phyloP scores from a whole-genome alignment of 2,329 filamentous ascomycete genomes.

The Penicillium sp. region DNA sequence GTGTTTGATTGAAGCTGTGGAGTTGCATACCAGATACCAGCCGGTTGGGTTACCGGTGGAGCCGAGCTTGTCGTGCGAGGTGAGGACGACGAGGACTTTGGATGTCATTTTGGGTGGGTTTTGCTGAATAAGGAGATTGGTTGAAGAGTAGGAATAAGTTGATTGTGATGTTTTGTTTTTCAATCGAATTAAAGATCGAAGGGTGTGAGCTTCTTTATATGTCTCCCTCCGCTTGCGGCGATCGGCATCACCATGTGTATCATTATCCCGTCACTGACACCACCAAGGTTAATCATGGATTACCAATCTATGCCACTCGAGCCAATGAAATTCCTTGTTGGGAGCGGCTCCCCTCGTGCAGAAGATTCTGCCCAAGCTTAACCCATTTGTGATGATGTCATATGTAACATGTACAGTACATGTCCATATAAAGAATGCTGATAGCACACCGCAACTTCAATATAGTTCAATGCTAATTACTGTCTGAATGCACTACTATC shows the following conservation, averaged over 20 bases:
- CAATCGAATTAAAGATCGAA: background rate
- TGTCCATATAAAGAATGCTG: too few species aligned
- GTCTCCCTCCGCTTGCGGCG: background rate
- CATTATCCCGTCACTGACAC: constrained; percentile 13
- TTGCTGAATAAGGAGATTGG: background rate
- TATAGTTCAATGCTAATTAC: too few species aligned
- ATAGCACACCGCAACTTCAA: too few species aligned
- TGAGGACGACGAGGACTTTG: constrained; percentile 69
- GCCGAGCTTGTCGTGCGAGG: constrained; percentile 54
- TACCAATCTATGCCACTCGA: background rate
- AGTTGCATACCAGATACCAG: constrained; percentile 61
- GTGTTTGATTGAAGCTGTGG: background rate
- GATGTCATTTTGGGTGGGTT: constrained; percentile 34
- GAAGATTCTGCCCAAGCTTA: too few species aligned
- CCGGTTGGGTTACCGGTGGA: constrained; percentile 55
- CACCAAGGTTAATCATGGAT: background rate
- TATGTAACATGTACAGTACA: too few species aligned
- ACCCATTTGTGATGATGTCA: too few species aligned
- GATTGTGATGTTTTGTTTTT: background rate
- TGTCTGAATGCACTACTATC: too few species aligned
- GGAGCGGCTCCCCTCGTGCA: background rate
- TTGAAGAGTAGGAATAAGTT: background rate
- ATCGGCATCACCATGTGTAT: background rate
- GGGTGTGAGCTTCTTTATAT: background rate
- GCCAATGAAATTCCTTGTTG: background rate